Base-by-base conservation (phyloP, 2,329 filamentous ascomycete species). In the Tolypocladium paradoxum region DNA sequence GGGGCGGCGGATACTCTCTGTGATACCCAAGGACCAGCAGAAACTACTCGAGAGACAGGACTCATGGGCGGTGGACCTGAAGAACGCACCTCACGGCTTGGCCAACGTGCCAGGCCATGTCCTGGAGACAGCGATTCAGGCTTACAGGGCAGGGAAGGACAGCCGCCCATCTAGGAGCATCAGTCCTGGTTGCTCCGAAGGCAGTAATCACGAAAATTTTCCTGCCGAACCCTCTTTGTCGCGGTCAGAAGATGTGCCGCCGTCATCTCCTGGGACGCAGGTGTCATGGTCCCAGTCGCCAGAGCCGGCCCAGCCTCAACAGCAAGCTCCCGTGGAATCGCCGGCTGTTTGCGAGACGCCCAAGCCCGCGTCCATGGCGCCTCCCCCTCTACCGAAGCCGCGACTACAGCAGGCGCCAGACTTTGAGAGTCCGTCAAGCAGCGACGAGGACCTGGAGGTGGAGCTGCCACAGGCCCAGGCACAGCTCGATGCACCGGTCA, bases 1-100 rank as follows among this genome's bases (percentile, higher is more conserved):
- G 43, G 46, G 58, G 46, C 64, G 61, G 12, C 63, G 62, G 7
- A 64, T 56, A 14, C 56, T 66, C 22, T 54, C 65, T 20, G 64
- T 53, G 27, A 64, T 76, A 7, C 69, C 72, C 0, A 64, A 61
- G 18, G 67, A 73, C 40, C 75, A 77, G 56, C 62, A 62, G 29
- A 51, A 52, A 4, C 59, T 76, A 2, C 61, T 76, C 1, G 64
- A 69, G 2, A 53, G 58, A 0, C 49, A 62, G 4, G 62, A 66
- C 50, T 65, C 73, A 2, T 76, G 73, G 73, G 64, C 64, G 4
- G 57, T 63, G 4, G 57, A 62, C 37, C 49, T 62, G 6, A 62
- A 58, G 45, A 58, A 58, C 16, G 55, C 54, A 9, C 56, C 58
- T 20, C 60, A 63, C 11, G 64, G 61, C 2, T 34, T 60, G 3